Base-by-base conservation (phyloP, 768 basidiomycete genomes). In the Terana coerulea region DNA sequence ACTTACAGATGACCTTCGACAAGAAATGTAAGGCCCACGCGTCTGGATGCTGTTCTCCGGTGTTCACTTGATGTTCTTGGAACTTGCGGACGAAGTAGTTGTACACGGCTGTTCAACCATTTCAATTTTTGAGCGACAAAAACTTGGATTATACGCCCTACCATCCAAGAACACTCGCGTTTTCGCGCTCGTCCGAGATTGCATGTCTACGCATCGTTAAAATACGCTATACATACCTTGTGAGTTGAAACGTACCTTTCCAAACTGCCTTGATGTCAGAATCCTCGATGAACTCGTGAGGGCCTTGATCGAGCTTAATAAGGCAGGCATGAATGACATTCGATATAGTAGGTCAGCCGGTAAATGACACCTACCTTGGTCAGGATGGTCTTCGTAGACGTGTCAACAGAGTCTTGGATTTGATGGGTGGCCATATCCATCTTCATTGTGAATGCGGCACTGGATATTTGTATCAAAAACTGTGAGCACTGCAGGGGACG, bases 51-150 rank as follows among this genome's bases (percentile, higher is more conserved):
- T 33, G 29, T 17, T 31, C 5, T 3, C 50, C 50, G 11, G 42
- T 52, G 3, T 56, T 17, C 3, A 3, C 51, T 12, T 46, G 21
- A n/a, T 64, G 55, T 12, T 47, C 42, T 7, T 46, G 49, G 33
- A 61, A 61, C 28, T 57, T 47, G 14, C 56, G 52, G 1, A 46
- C 40, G 39, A 60, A 62, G 40, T 60, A 52, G 28, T 50, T 52
- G 45, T 62, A 48, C 10, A 64, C 54, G n/a, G 62, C 62, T 64
- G 33, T 1, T 10, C 14, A 14, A n/a, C n/a, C n/a, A n/a, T n/a
- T n/a, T n/a, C n/a, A n/a, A n/a, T n/a, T n/a, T n/a, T n/a, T n/a
- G 24, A 29, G 21, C 17, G 28, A 17, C 19, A 15, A 30, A 19
- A n/a, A 5, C n/a, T 3, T 40, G 3, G 11, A 8, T 5, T 17